Evolutionary conservation across 495 filamentous ascomycete species (phyloP), one percentile per base, ranked within the genome.

Genomic region (Podospora pseudopauciseta): DNA sequence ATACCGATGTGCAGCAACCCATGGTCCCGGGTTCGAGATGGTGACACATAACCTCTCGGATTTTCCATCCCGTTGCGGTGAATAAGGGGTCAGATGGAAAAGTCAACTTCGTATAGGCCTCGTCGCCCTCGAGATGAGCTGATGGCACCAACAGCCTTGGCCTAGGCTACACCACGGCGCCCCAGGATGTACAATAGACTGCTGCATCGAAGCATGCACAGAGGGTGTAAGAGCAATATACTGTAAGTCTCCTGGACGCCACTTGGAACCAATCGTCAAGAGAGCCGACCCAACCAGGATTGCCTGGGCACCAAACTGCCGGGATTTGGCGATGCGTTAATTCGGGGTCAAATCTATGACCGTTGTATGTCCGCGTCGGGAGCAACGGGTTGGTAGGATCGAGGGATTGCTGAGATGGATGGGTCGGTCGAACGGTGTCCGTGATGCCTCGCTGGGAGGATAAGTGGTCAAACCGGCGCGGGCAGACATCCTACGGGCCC

Each of bases 191-290:
- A 2, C 30, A 58, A 60, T 58, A 58, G 55, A 4, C n/a, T 58
- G 15, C 55, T 58, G 55, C 55, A 58, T 58, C 55, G 55, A 58
- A 58, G 55, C 55, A 58, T 58, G 55, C 23, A 58, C n/a, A 58
- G 55, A 58, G 23, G 23, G 55, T 58, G 23, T 58, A 7, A 20
- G 55, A 19, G 23, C 67, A 69, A 73, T 68, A 66, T 71, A 60
- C 23, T 54, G 16, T 26, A 62, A 63, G 64, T 56, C 39, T 53
- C 63, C 61, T 57, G 28, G 60, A 67, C 67, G 64, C 30, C 70
- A 63, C 7, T 44, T 39, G 39, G 44, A 61, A 58, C 61, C 55
- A 72, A 67, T 69, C 34, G 60, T 28, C 18, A 39, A 26, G 19
- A 20, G 20, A 18, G 3, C 26, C 26, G 60, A 57, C n/a, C 19